Percentiles rank a stretch among this genome's conserved stretches.
These are phyloP conservation scores for Pterocarpus macrocarpus DNA, from an alignment of 306 rosid genomes.

Conservation along the genomic window DNA sequence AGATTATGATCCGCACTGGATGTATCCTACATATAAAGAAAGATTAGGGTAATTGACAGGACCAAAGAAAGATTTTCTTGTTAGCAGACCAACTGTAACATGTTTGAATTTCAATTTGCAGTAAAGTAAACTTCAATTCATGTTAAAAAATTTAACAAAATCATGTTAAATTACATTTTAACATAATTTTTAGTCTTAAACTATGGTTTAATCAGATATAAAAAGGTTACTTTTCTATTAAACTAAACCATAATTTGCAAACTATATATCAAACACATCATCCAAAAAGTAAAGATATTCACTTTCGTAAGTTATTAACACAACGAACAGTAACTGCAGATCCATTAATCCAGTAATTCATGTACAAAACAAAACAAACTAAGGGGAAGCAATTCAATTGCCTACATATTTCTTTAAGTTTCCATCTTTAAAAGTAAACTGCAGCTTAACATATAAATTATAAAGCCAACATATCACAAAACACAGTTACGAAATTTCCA, in stretches of 20 bases:
- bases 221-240: no score
- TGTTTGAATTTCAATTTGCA: no score
- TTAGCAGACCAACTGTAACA: no score
- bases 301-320: not conserved
- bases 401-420: not conserved
- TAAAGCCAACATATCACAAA: constrained; percentile 19
- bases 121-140: no score
- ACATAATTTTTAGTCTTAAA: no score
- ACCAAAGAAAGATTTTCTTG: no score
- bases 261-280: not conserved
- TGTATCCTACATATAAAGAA: no score
- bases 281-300: not conserved
- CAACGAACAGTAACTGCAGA: not conserved
- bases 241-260: not conserved
- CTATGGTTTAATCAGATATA: no score
- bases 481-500: constrained; percentile 9
- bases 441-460: not conserved
- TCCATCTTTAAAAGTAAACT: not conserved
- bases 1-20: no score
- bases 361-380: not conserved
- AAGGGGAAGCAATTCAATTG: not conserved
- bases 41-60: no score
- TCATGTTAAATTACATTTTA: not conserved
- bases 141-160: no score
- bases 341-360: not conserved